Evolutionary conservation across 1,284 basidiomycete genomes (phyloP), one percentile per base, ranked within the genome.

Genomic region (Inonotus hispidus): DNA sequence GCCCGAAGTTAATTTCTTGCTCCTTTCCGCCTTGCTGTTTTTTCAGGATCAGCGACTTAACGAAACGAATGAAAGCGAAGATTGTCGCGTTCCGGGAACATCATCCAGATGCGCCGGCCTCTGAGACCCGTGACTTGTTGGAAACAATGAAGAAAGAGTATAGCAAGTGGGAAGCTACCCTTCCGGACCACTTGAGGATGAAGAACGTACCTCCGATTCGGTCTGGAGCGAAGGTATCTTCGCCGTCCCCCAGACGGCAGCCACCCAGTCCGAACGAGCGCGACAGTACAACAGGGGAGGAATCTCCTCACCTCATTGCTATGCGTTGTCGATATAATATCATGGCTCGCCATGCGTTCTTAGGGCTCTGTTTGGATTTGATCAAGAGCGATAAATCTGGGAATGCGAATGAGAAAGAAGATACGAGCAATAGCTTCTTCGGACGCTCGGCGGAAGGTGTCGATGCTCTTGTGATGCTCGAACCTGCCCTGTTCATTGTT

Each of bases 321-420:
- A 80, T 82, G 66, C 78, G 78, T 27, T 86, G 78, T 66, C 86
- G 87, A 65, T 73, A 89, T 49, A 77, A 78, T 0, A 79, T 87
- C 41, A 74, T 80, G 45, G 82, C 84, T 4, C 79, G 88, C 62
- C 73, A 82, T 46, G 69, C 88, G 54, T 75, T 87, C 60, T 73
- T 90, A 65, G 83, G 82, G 70, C 74, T 83, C 8, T 89, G 86
- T 69, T 69, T 84, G n/a, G 87, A 88, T 0, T 87, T 88, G 71
- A 69, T 88, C 59, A 79, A 73, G 72, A 8, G 14, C 29, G 19
- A 16, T 14, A 52, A 14, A 19, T 23, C 47, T 49, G 23, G 23
- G 11, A 27, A 72, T 78, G 53, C 78, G 16, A 77, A 76, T 71
- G 69, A 49, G 66, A 68, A 41, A 52, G 52, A 39, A 50, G 59